Base-by-base conservation (phyloP, 2,329 filamentous ascomycete genomes). In the Trichothecium roseum region DNA sequence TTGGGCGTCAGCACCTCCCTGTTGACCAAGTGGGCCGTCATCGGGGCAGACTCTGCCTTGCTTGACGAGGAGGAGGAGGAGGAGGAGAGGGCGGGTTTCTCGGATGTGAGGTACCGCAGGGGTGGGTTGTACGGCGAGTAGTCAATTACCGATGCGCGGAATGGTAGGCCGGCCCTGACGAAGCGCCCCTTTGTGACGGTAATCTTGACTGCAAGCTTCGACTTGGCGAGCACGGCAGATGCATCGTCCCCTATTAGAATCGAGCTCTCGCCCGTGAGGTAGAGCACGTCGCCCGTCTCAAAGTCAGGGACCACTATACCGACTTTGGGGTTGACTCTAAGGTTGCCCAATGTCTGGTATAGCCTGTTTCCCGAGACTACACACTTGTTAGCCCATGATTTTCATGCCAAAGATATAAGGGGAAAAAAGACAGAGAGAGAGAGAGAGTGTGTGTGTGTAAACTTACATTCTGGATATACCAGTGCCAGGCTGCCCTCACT, bases 261-360 rank as follows among this genome's bases (percentile, higher is more conserved):
- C 34, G 78, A 64, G 0, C 82, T 72, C 1, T 53, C 64, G 18
- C 85, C 85, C 0, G 84, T 89, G 5, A 80, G 55, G 53, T 89
- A 89, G 2, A 94, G 64, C 5, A 83, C 76, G 47, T 84, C 64
- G 2, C 81, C 81, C 0, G 74, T 82, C 4, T 71, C 69, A 48
- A 84, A 89, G 52, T 88, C 76, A 0, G 85, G 84, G 26, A 94
- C 68, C 3, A 72, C 74, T 33, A 89, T 54, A 3, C 86, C 84
- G 3, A 82, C 73, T 14, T 63, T 60, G 0, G 84, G 82, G 22
- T 78, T 80, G 7, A 69, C 57, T 28, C 70, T 63, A 12, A 93
- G 62, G 50, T 94, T 94, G 1, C 86, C 86, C 0, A 93, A 68
- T 0, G 81, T 84, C 54, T 93, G 85, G 47, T 93, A 94, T 0